A percentile compares a stretch with the other conserved stretches of the same genome.
These are phyloP conservation scores for Solanum sejunctum DNA, from an alignment of 257 asterid species.

Conservation along the genomic window DNA sequence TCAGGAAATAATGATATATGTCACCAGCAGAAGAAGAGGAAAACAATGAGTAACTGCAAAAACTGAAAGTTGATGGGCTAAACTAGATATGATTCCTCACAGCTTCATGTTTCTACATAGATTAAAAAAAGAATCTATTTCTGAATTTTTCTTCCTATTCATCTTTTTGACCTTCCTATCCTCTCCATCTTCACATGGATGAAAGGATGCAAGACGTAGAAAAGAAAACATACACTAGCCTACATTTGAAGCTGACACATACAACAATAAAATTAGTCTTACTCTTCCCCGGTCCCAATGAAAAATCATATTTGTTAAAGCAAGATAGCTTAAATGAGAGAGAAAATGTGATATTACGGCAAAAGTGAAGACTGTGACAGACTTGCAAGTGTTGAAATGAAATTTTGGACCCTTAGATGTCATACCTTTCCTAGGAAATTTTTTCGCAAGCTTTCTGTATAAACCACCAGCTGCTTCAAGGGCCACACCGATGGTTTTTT, in stretches of 20 bases:
- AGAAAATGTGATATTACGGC: background rate
- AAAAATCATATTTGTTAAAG: background rate
- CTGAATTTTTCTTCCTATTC: background rate
- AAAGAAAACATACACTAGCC: background rate
- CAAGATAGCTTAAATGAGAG: background rate
- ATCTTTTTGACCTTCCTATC: background rate
- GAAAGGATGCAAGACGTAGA: background rate
- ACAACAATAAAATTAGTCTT: background rate
- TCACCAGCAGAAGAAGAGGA: background rate
- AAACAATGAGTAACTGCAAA: background rate
- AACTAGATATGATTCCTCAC: background rate
- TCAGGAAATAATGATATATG: background rate
- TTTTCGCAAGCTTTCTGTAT: constrained; percentile 87
- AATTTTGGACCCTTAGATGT: background rate
- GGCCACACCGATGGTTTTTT: constrained; percentile 89
- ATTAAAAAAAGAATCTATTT: background rate
- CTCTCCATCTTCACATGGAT: background rate
- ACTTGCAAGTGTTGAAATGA: background rate
- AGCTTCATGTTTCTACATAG: background rate
- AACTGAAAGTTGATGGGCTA: background rate
- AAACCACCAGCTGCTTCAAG: constrained; percentile 99
- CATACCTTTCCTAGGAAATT: constrained; percentile 84
- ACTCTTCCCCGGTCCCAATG: background rate
- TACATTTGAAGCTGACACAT: background rate
- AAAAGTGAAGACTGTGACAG: background rate